Conservation (phyloP, 768 basidiomycete species). For the Rhodotorula diobovata region DNA sequence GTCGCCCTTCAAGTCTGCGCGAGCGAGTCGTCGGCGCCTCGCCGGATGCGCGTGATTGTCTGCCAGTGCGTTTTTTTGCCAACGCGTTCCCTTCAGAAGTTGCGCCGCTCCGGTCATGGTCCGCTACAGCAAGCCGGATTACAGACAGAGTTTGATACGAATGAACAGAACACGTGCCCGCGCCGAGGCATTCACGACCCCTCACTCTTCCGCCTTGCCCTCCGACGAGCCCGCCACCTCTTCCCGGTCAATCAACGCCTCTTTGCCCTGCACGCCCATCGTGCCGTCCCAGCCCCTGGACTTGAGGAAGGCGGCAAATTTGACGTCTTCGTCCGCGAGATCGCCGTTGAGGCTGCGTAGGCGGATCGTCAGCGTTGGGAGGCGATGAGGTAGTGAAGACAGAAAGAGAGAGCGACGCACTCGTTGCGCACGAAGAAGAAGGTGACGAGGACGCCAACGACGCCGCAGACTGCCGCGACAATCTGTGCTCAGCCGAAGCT, state of each 20-base stretch:
- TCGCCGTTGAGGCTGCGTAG: constrained; percentile 49
- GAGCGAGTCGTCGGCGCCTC: too few relatives aligned
- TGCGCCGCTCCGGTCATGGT: too few relatives aligned
- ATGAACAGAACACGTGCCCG: not conserved
- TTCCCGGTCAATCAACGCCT: constrained; percentile 23
- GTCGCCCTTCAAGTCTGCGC: too few relatives aligned
- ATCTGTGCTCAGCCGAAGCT: constrained; percentile 51
- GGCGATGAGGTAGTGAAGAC: too few relatives aligned
- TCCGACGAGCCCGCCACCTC: not conserved
- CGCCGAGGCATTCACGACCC: too few relatives aligned
- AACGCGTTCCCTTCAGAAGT: too few relatives aligned
- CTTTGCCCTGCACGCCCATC: constrained; percentile 57
- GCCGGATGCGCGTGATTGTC: too few relatives aligned
- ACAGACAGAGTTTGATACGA: not conserved
- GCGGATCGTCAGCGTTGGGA: constrained; percentile 51
- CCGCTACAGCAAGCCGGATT: too few relatives aligned
- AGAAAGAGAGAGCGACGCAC: not conserved
- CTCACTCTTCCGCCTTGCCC: not conserved
- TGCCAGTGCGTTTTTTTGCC: too few relatives aligned
- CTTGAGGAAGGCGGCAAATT: constrained; percentile 59
- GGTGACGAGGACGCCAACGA: constrained; percentile 61
- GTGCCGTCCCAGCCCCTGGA: constrained; percentile 65
- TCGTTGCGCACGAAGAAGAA: constrained; percentile 64
- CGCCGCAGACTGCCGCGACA: constrained; percentile 64
- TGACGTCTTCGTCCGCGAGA: constrained; percentile 62